Evolutionary conservation across 2,329 filamentous ascomycete species (phyloP).

Genomic region (Bipolaris zeicola): DNA sequence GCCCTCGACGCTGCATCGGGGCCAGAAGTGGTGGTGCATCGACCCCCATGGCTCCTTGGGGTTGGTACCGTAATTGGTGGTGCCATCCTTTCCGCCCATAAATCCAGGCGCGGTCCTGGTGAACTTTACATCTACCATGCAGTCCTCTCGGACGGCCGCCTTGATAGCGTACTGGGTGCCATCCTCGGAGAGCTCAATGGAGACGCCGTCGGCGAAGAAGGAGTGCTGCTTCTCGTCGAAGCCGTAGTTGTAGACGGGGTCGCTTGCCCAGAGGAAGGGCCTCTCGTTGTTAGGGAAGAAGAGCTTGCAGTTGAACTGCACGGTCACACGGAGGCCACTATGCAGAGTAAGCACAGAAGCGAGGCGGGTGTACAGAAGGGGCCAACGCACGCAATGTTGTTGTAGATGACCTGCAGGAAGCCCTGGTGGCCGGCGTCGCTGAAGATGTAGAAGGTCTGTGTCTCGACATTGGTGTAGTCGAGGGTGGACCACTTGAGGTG

Average conservation of each 20-base stretch:
- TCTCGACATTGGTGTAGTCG: constrained; percentile 90
- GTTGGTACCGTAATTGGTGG: constrained; percentile 84
- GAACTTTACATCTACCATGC: constrained; percentile 85
- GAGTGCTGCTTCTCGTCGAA: constrained; percentile 83
- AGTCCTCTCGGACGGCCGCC: constrained; percentile 79
- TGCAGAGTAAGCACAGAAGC: constrained; percentile 25
- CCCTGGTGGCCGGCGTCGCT: constrained; percentile 76
- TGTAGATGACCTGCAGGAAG: constrained; percentile 93
- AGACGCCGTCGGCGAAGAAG: constrained; percentile 86
- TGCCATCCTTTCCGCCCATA: constrained; percentile 82
- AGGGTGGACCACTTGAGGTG: constrained; percentile 82
- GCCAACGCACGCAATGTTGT: constrained; percentile 82
- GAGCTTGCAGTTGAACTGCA: constrained; percentile 93
- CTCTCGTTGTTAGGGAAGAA: constrained; percentile 76
- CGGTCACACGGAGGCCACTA: constrained; percentile 87
- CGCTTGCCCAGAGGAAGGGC: constrained; percentile 82
- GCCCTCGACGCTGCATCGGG: constrained; percentile 79
- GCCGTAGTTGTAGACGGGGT: constrained; percentile 75
- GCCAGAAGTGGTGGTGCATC: constrained; percentile 95
- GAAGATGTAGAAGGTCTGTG: constrained; percentile 90
- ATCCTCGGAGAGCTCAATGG: constrained; percentile 84
- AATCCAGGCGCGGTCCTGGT: constrained; percentile 79
- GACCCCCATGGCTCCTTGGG: constrained; percentile 84
- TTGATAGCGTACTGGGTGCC: constrained; percentile 86
- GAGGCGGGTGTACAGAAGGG: not conserved